Evolutionary conservation across 306 rosid species (phyloP).

Genomic region (Cucurbita argyrosperma): DNA sequence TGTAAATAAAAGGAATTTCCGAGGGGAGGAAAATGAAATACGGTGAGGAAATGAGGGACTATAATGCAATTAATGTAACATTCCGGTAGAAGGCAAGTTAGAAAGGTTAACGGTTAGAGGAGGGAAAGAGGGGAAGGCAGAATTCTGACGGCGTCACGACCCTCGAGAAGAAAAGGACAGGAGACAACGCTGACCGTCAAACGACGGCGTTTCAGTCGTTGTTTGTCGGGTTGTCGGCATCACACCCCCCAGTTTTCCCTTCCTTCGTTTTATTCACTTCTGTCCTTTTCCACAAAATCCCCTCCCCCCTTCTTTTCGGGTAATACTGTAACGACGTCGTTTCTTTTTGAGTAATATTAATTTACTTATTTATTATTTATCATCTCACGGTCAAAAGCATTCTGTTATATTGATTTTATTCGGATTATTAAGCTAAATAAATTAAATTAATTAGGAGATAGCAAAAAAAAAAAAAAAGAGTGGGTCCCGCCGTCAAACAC

Average conservation of each 20-base stretch:
- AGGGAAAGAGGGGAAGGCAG: not conserved
- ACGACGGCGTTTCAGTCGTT: conserved; percentile 33
- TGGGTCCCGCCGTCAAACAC: not conserved
- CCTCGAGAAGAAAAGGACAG: conserved; percentile 5
- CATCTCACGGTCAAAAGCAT: too few relatives aligned
- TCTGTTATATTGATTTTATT: too few relatives aligned
- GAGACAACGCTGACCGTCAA: conserved; percentile 10
- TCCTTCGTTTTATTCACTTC: not conserved
- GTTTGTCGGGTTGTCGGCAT: conserved; percentile 24
- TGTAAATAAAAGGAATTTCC: too few relatives aligned
- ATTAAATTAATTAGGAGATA: too few relatives aligned
- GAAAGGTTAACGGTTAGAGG: not conserved
- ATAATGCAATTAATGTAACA: not conserved
- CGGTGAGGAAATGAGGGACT: not conserved
- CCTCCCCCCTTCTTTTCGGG: not conserved
- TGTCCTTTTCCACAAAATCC: not conserved
- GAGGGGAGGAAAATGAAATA: not conserved
- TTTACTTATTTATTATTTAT: not conserved
- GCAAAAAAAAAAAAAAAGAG: not conserved
- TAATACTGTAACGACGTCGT: not conserved
- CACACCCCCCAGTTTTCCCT: not conserved
- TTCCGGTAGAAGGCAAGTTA: not conserved
- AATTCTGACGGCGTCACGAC: conserved; percentile 22
- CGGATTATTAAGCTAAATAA: too few relatives aligned
- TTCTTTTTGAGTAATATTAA: not conserved